A percentile compares a stretch with the other conserved stretches of the same genome.
Evolutionary conservation across 176 grass and related monocot genomes (phyloP).

Genomic region (Dactylis glomerata): DNA sequence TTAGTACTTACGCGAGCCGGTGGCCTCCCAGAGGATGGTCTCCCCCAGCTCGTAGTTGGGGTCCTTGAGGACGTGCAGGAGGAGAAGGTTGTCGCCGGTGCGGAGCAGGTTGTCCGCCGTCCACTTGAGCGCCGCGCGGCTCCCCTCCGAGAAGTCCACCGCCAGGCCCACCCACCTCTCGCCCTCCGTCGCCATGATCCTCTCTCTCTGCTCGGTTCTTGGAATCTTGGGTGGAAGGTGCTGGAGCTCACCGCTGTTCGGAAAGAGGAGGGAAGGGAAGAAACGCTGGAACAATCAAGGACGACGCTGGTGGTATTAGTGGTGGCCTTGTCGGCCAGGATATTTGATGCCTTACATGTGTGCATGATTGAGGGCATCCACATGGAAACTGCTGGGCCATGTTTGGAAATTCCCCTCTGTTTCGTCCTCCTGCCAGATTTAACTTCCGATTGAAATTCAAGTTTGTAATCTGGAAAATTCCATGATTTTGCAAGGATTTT

Average conservation of each 20-base stretch:
- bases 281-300: background rate
- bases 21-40: conserved; percentile 76
- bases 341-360: background rate
- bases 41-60: conserved; percentile 60
- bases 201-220: background rate
- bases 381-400: background rate
- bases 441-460: background rate
- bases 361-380: background rate
- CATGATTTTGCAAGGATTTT: no score
- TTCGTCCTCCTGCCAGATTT: background rate
- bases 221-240: background rate
- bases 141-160: conserved; percentile 70
- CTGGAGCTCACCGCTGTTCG: background rate
- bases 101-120: conserved; percentile 68
- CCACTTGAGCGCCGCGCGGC: conserved; percentile 66
- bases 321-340: background rate
- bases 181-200: conserved; percentile 20
- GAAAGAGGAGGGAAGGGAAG: background rate
- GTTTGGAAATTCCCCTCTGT: background rate
- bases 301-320: background rate
- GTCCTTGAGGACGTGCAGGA: conserved; percentile 72
- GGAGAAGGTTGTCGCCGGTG: conserved; percentile 58
- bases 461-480: background rate
- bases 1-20: conserved; percentile 48
- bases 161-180: conserved; percentile 59